Percentiles rank a stretch among this genome's conserved stretches.
Evolutionary conservation across 441 rosid genomes (phyloP).

Genomic region (Gossypium lobatum): DNA sequence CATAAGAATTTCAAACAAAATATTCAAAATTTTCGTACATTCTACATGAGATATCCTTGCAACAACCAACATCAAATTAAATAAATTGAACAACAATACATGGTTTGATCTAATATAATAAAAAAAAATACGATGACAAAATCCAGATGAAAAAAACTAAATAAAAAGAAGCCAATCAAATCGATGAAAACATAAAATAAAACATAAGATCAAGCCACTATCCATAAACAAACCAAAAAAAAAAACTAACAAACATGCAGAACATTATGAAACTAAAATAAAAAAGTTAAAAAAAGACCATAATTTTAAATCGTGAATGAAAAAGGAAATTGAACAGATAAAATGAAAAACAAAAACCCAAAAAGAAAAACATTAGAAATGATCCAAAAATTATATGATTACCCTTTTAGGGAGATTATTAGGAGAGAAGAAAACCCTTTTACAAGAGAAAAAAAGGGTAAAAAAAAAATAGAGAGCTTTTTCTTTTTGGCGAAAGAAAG

Average conservation of each 20-base stretch:
- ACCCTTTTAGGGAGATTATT: constrained; percentile 4
- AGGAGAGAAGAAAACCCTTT: constrained; percentile 25
- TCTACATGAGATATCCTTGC: neutral
- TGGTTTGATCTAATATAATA: neutral
- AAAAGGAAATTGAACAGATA: neutral
- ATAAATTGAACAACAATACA: neutral
- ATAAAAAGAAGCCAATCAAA: neutral
- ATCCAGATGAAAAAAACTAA: neutral
- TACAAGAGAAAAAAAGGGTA: constrained; percentile 20
- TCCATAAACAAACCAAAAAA: neutral
- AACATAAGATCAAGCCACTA: constrained; percentile 7
- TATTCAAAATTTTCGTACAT: neutral
- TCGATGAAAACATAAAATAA: neutral
- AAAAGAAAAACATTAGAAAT: neutral
- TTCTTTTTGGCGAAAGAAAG: neutral
- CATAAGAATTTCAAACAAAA: neutral
- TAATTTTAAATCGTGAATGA: neutral
- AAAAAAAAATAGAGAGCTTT: neutral
- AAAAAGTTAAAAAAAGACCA: neutral
- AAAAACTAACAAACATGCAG: neutral
- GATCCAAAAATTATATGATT: neutral
- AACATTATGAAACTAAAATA: neutral
- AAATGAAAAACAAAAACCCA: constrained; percentile 1
- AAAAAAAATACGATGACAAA: neutral
- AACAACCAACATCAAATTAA: neutral